Conservation (phyloP, 1,284 basidiomycete species). For the Schizophyllum amplum region DNA sequence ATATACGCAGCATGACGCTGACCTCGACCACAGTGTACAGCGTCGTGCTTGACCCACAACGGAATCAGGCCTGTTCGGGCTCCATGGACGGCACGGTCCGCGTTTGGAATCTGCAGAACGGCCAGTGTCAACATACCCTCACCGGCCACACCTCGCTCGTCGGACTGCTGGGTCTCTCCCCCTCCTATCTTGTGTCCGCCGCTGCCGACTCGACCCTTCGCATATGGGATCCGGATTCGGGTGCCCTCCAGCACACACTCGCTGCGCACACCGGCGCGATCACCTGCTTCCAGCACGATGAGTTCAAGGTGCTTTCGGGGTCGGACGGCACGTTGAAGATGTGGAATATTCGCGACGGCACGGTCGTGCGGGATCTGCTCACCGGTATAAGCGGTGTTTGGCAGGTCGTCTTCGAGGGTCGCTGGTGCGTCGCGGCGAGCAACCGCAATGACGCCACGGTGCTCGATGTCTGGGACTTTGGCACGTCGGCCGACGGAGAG, state of each 20-base stretch:
- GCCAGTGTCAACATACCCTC: slow-evolving; percentile 72
- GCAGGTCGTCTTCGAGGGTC: slow-evolving; percentile 91
- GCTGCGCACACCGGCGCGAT: slow-evolving; percentile 90
- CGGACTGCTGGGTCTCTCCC: slow-evolving; percentile 80
- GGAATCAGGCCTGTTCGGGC: slow-evolving; percentile 86
- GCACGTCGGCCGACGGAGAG: slow-evolving; percentile 41
- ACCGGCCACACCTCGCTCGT: slow-evolving; percentile 86
- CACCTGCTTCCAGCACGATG: slow-evolving; percentile 96
- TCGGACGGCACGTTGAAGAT: slow-evolving; percentile 95
- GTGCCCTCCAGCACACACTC: slow-evolving; percentile 72
- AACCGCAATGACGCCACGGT: slow-evolving; percentile 74
- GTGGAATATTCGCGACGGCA: slow-evolving; percentile 88
- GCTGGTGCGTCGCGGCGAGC: slow-evolving; percentile 89
- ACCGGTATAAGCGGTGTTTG: slow-evolving; percentile 88
- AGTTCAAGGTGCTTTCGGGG: slow-evolving; percentile 90
- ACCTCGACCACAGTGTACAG: slow-evolving; percentile 66
- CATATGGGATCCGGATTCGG: slow-evolving; percentile 84
- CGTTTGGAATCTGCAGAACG: slow-evolving; percentile 82
- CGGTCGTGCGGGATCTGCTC: slow-evolving; percentile 77
- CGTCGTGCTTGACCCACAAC: slow-evolving; percentile 77
- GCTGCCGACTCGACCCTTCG: slow-evolving; percentile 90
- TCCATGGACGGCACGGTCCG: slow-evolving; percentile 96
- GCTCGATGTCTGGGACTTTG: slow-evolving; percentile 84
- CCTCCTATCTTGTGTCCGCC: slow-evolving; percentile 84
- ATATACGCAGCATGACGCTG: slow-evolving; percentile 2